Conservation (phyloP, 164 flowering plant genomes). For the Magnolia sinica region DNA sequence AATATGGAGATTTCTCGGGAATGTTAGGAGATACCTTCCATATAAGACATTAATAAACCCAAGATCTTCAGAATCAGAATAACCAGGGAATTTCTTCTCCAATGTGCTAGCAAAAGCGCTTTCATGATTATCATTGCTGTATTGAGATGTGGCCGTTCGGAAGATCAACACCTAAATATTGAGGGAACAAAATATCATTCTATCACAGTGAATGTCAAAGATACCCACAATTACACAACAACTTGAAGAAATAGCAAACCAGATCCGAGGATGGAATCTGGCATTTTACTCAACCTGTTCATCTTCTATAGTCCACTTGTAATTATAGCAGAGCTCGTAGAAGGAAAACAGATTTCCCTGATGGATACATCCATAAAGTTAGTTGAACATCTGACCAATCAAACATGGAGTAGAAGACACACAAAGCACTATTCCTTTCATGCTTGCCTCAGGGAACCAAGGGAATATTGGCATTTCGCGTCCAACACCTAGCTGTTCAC, state of each 20-base stretch:
- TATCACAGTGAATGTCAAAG: not conserved
- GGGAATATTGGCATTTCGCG: slow-evolving; percentile 73
- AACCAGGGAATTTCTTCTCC: slow-evolving; percentile 15
- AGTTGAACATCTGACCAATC: slow-evolving; percentile 6
- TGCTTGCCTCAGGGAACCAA: slow-evolving; percentile 54
- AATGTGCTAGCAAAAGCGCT: slow-evolving; percentile 13
- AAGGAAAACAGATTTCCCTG: slow-evolving; percentile 89
- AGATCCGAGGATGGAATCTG: not conserved
- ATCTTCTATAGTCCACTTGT: slow-evolving; percentile 76
- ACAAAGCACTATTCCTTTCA: not conserved
- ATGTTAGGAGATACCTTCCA: slow-evolving; percentile 51
- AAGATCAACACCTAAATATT: slow-evolving; percentile 56
- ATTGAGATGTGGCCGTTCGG: slow-evolving; percentile 17
- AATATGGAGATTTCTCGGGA: too few species aligned
- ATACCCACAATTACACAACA: too few species aligned
- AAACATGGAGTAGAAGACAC: not conserved
- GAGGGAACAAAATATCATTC: not conserved
- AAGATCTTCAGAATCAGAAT: slow-evolving; percentile 31
- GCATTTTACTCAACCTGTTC: slow-evolving; percentile 44
- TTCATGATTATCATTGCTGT: slow-evolving; percentile 16
- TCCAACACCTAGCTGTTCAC: slow-evolving; percentile 69
- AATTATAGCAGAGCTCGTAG: slow-evolving; percentile 80
- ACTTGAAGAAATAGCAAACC: not conserved
- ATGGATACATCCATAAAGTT: slow-evolving; percentile 1
- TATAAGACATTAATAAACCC: slow-evolving; percentile 42